Conservation (phyloP, 164 flowering plant genomes). For the Euptelea pleiosperma region DNA sequence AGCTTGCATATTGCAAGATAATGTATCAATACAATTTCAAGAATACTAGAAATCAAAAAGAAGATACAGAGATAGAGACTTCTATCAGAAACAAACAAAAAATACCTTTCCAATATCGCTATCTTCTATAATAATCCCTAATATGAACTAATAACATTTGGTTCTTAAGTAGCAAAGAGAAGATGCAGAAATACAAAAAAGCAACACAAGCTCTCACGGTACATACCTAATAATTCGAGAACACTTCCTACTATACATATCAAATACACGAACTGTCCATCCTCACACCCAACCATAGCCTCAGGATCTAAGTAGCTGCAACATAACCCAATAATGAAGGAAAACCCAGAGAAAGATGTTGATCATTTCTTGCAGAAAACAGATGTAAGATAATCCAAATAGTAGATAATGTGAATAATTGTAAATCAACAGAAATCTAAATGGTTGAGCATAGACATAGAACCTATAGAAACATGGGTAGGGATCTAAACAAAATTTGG, state of each 20-base stretch:
- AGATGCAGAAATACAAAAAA: background rate
- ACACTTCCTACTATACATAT: slow-evolving; percentile 83
- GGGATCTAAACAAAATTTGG: background rate
- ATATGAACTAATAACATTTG: background rate
- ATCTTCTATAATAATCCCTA: background rate
- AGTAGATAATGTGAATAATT: background rate
- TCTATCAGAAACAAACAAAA: no score
- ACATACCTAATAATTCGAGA: slow-evolving; percentile 75
- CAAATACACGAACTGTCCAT: slow-evolving; percentile 81
- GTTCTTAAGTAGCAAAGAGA: background rate
- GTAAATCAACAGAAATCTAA: background rate
- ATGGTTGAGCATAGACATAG: background rate
- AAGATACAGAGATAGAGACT: no score
- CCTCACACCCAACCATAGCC: slow-evolving; percentile 88
- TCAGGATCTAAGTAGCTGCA: slow-evolving; percentile 86
- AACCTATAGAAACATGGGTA: background rate
- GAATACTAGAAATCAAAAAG: no score
- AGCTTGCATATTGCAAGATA: no score
- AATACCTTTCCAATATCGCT: no score
- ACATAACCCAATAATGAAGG: background rate
- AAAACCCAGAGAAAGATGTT: background rate
- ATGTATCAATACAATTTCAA: no score
- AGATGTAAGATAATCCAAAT: background rate
- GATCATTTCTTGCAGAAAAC: background rate
- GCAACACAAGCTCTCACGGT: background rate